Conservation (phyloP, 805 yeast species). For the Barnettozyma botsteinii region DNA sequence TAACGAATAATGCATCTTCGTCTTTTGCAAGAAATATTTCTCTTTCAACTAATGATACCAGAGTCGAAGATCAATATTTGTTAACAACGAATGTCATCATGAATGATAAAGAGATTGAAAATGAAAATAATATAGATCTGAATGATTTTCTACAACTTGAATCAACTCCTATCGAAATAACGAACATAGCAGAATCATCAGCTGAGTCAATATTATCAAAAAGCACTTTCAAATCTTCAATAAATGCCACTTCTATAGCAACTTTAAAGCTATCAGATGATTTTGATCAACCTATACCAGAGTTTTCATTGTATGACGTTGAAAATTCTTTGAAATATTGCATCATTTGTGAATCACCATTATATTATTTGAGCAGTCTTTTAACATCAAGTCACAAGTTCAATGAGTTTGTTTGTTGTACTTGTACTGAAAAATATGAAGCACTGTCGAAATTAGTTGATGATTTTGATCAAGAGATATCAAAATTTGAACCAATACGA, state of each 20-base stretch:
- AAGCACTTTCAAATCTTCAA: slow-evolving; percentile 2
- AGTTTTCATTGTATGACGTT: slow-evolving; percentile 7
- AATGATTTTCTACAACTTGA: neutral
- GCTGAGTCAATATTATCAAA: neutral
- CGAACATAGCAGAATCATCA: slow-evolving; percentile 8
- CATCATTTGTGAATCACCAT: slow-evolving; percentile 63
- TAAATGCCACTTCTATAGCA: slow-evolving; percentile 10
- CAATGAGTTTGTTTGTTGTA: slow-evolving; percentile 55
- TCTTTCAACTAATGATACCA: slow-evolving; percentile 2
- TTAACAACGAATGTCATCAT: slow-evolving; percentile 1
- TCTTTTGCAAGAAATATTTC: neutral
- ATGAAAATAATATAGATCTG: too few species aligned
- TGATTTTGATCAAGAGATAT: slow-evolving; percentile 30
- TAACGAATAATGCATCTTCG: neutral
- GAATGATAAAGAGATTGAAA: neutral
- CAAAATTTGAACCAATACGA: slow-evolving; percentile 11
- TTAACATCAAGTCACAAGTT: slow-evolving; percentile 24
- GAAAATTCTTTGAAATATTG: slow-evolving; percentile 35
- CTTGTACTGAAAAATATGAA: slow-evolving; percentile 55
- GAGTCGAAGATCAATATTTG: slow-evolving; percentile 3
- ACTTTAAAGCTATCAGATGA: slow-evolving; percentile 16
- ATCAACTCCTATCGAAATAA: slow-evolving; percentile 3
- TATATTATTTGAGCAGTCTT: slow-evolving; percentile 51
- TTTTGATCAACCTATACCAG: slow-evolving; percentile 8
- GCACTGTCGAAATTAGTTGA: slow-evolving; percentile 36